Percentiles rank a stretch among this genome's conserved stretches.
Conservation (phyloP, 768 basidiomycete species). For the Lentinula lateritia region DNA sequence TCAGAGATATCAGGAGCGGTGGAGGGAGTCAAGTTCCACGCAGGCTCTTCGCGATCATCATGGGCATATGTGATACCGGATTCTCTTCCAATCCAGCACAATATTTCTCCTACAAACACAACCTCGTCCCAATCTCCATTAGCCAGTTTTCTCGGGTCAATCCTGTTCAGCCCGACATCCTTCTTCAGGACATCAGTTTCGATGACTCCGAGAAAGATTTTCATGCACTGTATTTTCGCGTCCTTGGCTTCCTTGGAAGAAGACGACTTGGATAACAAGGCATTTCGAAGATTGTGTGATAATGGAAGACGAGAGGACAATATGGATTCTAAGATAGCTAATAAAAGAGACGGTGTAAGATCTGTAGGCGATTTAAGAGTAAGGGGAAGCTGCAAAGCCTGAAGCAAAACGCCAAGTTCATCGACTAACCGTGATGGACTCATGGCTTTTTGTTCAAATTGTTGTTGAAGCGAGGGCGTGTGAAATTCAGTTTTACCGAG, state of each 20-base stretch:
- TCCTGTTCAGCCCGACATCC: constrained; percentile 58
- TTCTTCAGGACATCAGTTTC: constrained; percentile 55
- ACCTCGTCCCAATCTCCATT: constrained; percentile 62
- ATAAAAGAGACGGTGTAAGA: constrained; percentile 66
- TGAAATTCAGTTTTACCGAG: neutral
- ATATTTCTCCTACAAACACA: constrained; percentile 56
- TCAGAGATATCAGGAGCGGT: constrained; percentile 23
- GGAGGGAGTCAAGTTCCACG: constrained; percentile 8
- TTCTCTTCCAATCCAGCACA: constrained; percentile 61
- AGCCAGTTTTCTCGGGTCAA: constrained; percentile 64
- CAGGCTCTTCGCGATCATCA: neutral
- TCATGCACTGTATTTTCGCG: constrained; percentile 58
- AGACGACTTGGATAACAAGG: constrained; percentile 15
- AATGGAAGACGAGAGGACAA: constrained; percentile 51
- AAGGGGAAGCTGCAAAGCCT: constrained; percentile 38
- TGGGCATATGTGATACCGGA: neutral
- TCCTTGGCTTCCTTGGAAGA: constrained; percentile 27
- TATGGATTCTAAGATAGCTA: constrained; percentile 64
- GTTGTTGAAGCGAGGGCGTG: neutral
- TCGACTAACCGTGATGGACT: constrained; percentile 15
- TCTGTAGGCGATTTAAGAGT: constrained; percentile 47
- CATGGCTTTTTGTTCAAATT: neutral
- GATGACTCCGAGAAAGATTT: constrained; percentile 70
- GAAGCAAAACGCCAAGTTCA: constrained; percentile 44
- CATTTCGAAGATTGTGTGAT: constrained; percentile 12